These are phyloP conservation scores for Paramyrothecium roridum DNA, from an alignment of 2,329 filamentous ascomycete species.

Conservation along the genomic window DNA sequence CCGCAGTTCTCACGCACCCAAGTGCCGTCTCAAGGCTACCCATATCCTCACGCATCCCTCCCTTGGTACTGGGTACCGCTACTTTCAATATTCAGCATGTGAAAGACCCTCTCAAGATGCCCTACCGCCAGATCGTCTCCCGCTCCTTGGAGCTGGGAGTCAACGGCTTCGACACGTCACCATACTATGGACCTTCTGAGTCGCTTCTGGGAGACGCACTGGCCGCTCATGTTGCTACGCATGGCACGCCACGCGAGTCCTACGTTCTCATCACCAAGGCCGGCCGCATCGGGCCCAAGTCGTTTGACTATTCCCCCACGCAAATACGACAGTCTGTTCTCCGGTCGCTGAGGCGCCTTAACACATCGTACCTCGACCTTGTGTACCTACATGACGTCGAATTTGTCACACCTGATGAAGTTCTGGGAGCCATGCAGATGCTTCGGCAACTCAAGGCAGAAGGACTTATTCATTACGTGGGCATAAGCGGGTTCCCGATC, in stretches of 20 bases:
- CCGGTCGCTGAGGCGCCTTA: conserved; percentile 1
- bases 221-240: not conserved
- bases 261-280: conserved; percentile 5
- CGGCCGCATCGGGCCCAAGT: conserved; percentile 1
- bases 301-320: conserved; percentile 4
- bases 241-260: not conserved
- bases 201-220: conserved; percentile 2
- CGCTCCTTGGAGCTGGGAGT: not conserved
- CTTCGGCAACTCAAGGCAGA: not conserved
- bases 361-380: conserved; percentile 4
- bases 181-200: conserved; percentile 4
- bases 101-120: conserved; percentile 1
- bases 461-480: not conserved
- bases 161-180: conserved; percentile 2
- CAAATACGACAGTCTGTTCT: conserved; percentile 1
- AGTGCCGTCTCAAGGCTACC: not conserved
- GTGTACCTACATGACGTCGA: conserved; percentile 4
- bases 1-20: not conserved
- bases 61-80: not conserved
- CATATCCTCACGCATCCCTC: not conserved
- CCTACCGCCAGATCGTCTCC: conserved; percentile 1
- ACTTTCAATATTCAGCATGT: conserved; percentile 1
- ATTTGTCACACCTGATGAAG: conserved; percentile 1
- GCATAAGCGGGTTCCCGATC: not conserved
- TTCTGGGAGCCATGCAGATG: not conserved